Conservation (phyloP, 1,139 yeast species). For the Candida sanyaensis region DNA sequence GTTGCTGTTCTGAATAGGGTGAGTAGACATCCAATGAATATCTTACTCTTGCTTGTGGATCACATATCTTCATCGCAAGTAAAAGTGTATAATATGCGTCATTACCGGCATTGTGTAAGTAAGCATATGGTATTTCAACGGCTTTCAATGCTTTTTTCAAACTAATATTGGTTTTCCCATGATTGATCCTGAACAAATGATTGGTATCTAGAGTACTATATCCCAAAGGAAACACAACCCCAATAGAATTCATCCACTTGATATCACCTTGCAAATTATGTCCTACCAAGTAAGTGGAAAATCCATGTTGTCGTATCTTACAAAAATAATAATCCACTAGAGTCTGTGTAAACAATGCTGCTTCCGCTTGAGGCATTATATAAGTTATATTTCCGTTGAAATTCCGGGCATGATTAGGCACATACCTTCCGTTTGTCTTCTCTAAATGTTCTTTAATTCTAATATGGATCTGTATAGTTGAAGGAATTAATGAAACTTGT, state of each 20-base stretch:
- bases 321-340: conserved; percentile 45
- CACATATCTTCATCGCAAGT: conserved; percentile 55
- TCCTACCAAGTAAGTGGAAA: conserved; percentile 54
- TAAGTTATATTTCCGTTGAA: conserved; percentile 59
- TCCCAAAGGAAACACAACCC: conserved; percentile 47
- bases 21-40: conserved; percentile 23
- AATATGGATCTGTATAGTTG: conserved; percentile 54
- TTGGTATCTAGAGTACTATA: conserved; percentile 52
- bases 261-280: conserved; percentile 70
- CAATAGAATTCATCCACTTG: conserved; percentile 49
- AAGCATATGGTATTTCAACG: conserved; percentile 62
- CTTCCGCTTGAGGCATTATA: conserved; percentile 36
- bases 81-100: conserved; percentile 75
- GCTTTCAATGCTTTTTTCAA: conserved; percentile 53
- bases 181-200: conserved; percentile 33
- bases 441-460: conserved; percentile 51
- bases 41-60: conserved; percentile 57
- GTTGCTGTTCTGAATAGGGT: not conserved
- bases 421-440: conserved; percentile 57
- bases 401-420: conserved; percentile 59
- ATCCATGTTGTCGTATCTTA: conserved; percentile 12
- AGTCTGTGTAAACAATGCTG: conserved; percentile 39
- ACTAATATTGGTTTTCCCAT: conserved; percentile 40
- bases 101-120: conserved; percentile 79
- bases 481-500: conserved; percentile 39